phyloP scores from a whole-genome alignment of 371 early-diverging fungal genomes.

The Apophysomyces sp. region DNA sequence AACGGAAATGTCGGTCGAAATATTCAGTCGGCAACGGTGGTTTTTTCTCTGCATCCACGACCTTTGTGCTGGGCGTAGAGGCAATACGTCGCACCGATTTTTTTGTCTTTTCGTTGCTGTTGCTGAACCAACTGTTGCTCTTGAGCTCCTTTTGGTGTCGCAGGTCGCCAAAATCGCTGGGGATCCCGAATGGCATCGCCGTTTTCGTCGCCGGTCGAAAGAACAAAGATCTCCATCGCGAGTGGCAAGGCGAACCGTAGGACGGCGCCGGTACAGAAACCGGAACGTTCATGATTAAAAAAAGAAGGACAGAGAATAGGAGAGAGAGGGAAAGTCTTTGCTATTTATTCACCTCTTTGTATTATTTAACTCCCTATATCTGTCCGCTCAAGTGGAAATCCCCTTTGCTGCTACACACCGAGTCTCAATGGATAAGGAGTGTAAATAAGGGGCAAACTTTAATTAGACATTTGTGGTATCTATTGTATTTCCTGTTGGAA shows the following conservation, averaged over 20 bases:
- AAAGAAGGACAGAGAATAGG: neutral
- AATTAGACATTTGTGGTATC: conserved; percentile 1
- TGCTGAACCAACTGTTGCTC: conserved; percentile 46
- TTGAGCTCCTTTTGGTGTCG: conserved; percentile 27
- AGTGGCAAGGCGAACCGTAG: neutral
- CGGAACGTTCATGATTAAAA: neutral
- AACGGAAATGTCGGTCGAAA: conserved; percentile 10
- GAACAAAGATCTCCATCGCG: neutral
- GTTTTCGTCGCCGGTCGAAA: conserved; percentile 4
- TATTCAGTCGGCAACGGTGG: neutral
- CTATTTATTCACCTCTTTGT: neutral
- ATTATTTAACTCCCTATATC: neutral
- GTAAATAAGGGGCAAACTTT: conserved; percentile 1
- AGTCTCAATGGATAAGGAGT: neutral
- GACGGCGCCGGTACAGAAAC: neutral
- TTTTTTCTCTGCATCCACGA: conserved; percentile 10
- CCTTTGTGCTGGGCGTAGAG: conserved; percentile 59
- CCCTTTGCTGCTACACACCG: neutral
- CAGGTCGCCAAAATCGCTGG: conserved; percentile 33
- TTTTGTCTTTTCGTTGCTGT: conserved; percentile 16
- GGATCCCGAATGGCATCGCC: conserved; percentile 29
- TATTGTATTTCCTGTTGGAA: no score
- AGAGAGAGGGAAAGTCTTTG: neutral
- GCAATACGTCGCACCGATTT: conserved; percentile 56
- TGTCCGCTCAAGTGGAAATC: conserved; percentile 3